Conservation (phyloP, 371 early-diverging fungal genomes). For the Mucor racemosus region DNA sequence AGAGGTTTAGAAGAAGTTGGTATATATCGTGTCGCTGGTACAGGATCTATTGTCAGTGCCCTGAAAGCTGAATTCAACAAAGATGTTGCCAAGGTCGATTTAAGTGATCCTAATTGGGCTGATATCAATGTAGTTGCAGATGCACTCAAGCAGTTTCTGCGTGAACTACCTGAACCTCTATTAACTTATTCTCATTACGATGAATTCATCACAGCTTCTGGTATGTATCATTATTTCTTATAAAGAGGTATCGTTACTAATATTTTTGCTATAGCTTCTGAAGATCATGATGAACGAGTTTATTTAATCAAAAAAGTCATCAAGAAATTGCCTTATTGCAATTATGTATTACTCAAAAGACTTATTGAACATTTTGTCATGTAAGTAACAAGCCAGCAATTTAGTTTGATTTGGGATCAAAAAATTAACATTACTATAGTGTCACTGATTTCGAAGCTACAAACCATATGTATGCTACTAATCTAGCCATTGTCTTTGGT, state of each 20-base stretch:
- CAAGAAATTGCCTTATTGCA: slow-evolving; percentile 68
- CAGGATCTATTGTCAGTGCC: slow-evolving; percentile 66
- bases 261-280: slow-evolving; percentile 51
- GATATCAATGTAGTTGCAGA: slow-evolving; percentile 91
- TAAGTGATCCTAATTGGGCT: slow-evolving; percentile 71
- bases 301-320: slow-evolving; percentile 78
- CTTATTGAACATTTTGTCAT: slow-evolving; percentile 81
- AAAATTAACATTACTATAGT: slow-evolving; percentile 29
- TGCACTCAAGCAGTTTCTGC: slow-evolving; percentile 90
- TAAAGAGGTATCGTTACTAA: not conserved
- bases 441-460: slow-evolving; percentile 83
- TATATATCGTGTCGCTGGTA: slow-evolving; percentile 82
- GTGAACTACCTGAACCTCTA: slow-evolving; percentile 93
- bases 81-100: slow-evolving; percentile 58
- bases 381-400: slow-evolving; percentile 30
- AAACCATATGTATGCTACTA: slow-evolving; percentile 89
- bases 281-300: slow-evolving; percentile 80
- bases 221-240: slow-evolving; percentile 39
- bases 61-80: slow-evolving; percentile 68
- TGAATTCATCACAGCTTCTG: slow-evolving; percentile 81
- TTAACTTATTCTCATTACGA: slow-evolving; percentile 84
- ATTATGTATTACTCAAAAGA: slow-evolving; percentile 72
- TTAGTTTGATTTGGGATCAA: not conserved
- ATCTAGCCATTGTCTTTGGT: slow-evolving; percentile 88
- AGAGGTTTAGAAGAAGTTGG: slow-evolving; percentile 86